Conservation (phyloP, 225 moss, liverwort and hornwort species). For the Rhytidiadelphus loreus region DNA sequence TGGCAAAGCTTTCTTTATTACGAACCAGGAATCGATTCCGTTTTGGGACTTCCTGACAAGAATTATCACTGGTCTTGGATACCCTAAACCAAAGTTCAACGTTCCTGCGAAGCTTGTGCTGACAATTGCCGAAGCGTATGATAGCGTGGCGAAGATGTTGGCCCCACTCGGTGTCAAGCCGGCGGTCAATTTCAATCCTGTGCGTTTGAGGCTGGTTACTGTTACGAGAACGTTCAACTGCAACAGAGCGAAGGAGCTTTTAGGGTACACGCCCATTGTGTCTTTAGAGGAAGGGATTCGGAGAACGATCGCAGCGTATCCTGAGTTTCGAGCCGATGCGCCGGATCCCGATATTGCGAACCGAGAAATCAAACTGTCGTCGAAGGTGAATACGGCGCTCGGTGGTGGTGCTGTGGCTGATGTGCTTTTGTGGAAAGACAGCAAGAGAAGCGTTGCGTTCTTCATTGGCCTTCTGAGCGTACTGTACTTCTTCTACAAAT, state of each 20-base stretch:
- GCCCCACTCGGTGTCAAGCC: constrained; percentile 61
- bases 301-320: constrained; percentile 59
- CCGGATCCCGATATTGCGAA: constrained; percentile 1
- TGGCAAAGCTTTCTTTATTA: constrained; percentile 82
- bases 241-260: constrained; percentile 44
- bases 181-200: constrained; percentile 69
- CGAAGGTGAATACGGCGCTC: constrained; percentile 36
- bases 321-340: constrained; percentile 53
- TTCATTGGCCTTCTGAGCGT: constrained; percentile 38
- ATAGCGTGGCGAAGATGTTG: constrained; percentile 37
- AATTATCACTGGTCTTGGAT: constrained; percentile 73
- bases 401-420: constrained; percentile 61
- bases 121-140: constrained; percentile 53
- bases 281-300: constrained; percentile 63
- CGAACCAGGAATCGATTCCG: constrained; percentile 59
- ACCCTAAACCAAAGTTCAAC: constrained; percentile 42
- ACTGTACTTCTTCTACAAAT: constrained; percentile 40
- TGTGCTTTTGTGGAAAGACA: constrained; percentile 61
- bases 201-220: constrained; percentile 65
- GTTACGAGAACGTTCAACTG: constrained; percentile 71
- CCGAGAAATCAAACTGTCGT: constrained; percentile 14
- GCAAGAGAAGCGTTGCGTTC: constrained; percentile 22
- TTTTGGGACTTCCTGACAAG: constrained; percentile 82
- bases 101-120: constrained; percentile 30
- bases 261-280: constrained; percentile 69